Evolutionary conservation across 78 protist species (phyloP).

Genomic region (Dictyostelium discoideum): DNA sequence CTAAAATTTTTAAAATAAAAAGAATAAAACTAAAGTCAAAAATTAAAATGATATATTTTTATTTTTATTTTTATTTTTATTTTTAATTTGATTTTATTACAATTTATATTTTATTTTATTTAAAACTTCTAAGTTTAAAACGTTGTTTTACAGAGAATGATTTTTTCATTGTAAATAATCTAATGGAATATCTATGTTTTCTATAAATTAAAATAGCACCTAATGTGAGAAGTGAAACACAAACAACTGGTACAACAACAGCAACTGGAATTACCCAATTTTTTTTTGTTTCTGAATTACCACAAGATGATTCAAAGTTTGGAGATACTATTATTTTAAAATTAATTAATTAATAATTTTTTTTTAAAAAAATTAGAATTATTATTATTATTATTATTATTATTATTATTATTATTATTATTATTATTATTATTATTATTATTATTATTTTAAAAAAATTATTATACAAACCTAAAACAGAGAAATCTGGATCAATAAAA

Average conservation of each 20-base stretch:
- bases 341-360: not conserved
- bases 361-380: not conserved
- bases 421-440: not conserved
- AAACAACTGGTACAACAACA: conserved; percentile 3
- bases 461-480: not conserved
- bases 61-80: too few species aligned
- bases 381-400: too few species aligned
- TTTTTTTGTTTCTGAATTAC: not conserved
- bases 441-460: not conserved
- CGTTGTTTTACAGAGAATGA: not conserved
- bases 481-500: conserved; percentile 35
- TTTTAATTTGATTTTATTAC: too few species aligned
- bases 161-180: not conserved
- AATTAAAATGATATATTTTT: too few species aligned
- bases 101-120: not conserved
- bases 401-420: too few species aligned
- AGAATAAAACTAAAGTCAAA: too few species aligned
- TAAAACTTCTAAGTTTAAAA: not conserved
- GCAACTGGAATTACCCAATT: conserved; percentile 12
- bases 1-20: too few species aligned
- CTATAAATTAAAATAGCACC: not conserved
- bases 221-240: not conserved
- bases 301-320: not conserved
- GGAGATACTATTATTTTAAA: not conserved
- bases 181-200: not conserved